phyloP scores from a whole-genome alignment of 202 grass and related monocot species.

The Zizania palustris region DNA sequence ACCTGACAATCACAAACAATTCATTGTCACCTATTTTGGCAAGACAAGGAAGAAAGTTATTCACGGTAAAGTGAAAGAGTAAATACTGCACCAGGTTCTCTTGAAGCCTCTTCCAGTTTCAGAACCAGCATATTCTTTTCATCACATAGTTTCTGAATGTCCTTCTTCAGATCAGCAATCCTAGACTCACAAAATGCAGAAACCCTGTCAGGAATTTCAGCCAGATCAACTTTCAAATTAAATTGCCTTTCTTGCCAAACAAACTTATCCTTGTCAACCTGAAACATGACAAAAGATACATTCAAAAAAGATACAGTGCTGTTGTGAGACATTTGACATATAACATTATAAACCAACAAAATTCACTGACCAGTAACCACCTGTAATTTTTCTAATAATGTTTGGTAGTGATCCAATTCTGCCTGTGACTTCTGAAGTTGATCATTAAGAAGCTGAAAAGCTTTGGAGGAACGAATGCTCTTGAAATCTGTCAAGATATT shows the following conservation, averaged over 20 bases:
- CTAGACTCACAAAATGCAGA: constrained; percentile 57
- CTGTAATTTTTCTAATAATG: constrained; percentile 88
- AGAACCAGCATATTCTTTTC: constrained; percentile 61
- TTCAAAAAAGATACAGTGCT: constrained; percentile 34
- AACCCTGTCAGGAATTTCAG: constrained; percentile 59
- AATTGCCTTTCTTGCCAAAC: constrained; percentile 74
- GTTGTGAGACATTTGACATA: constrained; percentile 29
- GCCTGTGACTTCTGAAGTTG: constrained; percentile 58
- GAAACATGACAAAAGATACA: constrained; percentile 36
- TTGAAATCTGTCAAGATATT: constrained; percentile 78
- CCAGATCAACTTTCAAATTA: constrained; percentile 63
- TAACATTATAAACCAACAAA: constrained; percentile 20
- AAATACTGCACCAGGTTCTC: constrained; percentile 76
- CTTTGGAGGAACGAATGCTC: constrained; percentile 68
- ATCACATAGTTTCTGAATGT: constrained; percentile 60
- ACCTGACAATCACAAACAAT: constrained; percentile 54
- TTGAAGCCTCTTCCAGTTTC: constrained; percentile 80
- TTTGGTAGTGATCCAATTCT: constrained; percentile 57
- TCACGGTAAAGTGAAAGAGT: constrained; percentile 13
- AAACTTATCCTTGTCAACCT: constrained; percentile 82
- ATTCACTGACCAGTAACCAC: constrained; percentile 67
- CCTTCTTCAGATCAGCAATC: constrained; percentile 67
- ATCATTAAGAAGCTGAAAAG: constrained; percentile 64
- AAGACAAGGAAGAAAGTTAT: constrained; percentile 28
- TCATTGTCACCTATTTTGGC: constrained; percentile 22